phyloP scores from a whole-genome alignment of 1,284 basidiomycete species.

The Erythrobasidium hasegawianum region DNA sequence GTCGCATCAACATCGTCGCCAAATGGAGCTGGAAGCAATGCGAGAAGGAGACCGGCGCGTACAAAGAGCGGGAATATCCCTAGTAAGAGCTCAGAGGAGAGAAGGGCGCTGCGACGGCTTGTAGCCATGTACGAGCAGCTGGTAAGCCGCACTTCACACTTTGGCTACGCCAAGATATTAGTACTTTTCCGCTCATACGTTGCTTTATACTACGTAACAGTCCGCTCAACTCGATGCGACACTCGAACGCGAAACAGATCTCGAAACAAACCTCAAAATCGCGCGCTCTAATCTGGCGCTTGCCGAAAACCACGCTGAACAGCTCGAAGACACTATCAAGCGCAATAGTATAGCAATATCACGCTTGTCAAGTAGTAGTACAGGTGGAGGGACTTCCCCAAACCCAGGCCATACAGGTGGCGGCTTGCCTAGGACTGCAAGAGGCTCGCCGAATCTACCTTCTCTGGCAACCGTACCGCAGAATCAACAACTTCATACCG shows the following conservation, averaged over 20 bases:
- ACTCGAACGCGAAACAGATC: constrained; percentile 39
- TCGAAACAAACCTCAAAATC: constrained; percentile 45
- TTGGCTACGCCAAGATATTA: too few species aligned
- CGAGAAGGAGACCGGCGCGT: too few species aligned
- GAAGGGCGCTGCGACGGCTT: constrained; percentile 18
- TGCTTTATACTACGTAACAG: constrained; percentile 32
- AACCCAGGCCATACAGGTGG: neutral
- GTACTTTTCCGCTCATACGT: too few species aligned
- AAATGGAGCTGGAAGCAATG: too few species aligned
- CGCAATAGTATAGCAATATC: constrained; percentile 21
- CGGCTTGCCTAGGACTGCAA: constrained; percentile 2
- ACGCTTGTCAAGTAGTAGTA: constrained; percentile 20
- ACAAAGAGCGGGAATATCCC: too few species aligned
- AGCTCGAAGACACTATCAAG: constrained; percentile 43
- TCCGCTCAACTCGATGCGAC: constrained; percentile 36
- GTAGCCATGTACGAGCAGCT: constrained; percentile 34
- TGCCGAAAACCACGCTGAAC: constrained; percentile 44
- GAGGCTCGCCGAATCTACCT: constrained; percentile 21
- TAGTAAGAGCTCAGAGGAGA: constrained; percentile 10
- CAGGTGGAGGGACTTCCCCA: constrained; percentile 15
- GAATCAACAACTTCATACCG: neutral
- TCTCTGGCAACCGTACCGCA: neutral
- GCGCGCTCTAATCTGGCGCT: constrained; percentile 44
- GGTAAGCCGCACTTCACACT: constrained; percentile 10
- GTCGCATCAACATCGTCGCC: too few species aligned